phyloP scores from a whole-genome alignment of 176 grass and related monocot species.

The Thalia dealbata region DNA sequence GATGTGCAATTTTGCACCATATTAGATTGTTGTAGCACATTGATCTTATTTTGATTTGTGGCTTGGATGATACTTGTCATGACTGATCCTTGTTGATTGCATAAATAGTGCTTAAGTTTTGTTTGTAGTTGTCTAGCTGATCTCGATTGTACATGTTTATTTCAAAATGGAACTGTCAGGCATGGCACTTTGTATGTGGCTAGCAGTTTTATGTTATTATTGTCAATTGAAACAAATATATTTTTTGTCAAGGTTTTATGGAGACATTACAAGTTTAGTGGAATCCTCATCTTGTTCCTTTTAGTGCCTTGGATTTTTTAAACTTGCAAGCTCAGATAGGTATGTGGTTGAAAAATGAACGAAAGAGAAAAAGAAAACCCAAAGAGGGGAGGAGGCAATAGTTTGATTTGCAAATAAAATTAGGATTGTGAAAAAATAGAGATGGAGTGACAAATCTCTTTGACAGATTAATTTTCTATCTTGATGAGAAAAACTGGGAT shows the following conservation, averaged over 20 bases:
- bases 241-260: background rate
- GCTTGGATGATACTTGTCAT: background rate
- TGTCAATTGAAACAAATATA: background rate
- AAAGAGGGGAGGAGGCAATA: too few species aligned
- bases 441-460: too few species aligned
- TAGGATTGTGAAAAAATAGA: too few species aligned
- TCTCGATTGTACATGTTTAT: background rate
- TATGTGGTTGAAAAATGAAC: too few species aligned
- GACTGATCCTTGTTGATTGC: background rate
- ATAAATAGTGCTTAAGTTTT: background rate
- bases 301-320: background rate
- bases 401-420: too few species aligned
- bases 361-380: too few species aligned
- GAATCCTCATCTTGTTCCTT: background rate
- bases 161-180: background rate
- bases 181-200: background rate
- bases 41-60: background rate
- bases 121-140: background rate
- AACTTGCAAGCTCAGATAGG: background rate
- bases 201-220: background rate
- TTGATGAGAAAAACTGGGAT: too few species aligned
- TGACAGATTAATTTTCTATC: too few species aligned
- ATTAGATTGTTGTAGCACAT: background rate
- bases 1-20: background rate
- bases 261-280: background rate